Conservation (phyloP, 2,329 filamentous ascomycete genomes). For the Penicillium concentricum region DNA sequence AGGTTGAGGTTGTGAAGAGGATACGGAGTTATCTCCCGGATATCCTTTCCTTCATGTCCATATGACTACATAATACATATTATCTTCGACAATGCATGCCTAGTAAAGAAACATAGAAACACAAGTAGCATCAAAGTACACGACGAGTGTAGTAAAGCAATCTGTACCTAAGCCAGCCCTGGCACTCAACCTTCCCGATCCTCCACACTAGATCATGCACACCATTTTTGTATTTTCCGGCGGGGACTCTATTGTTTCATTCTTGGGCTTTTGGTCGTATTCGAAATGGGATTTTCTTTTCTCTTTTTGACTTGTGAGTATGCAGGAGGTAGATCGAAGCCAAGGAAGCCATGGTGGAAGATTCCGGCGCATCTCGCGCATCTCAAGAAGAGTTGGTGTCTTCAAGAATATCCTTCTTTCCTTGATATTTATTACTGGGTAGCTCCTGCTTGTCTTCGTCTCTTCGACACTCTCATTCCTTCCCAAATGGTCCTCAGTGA, state of each 20-base stretch:
- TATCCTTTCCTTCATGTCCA: not conserved
- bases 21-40: not conserved
- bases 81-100: not conserved
- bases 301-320: not conserved
- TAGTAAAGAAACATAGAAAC: not conserved
- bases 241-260: no score
- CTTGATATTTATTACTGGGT: not conserved
- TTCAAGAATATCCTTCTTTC: not conserved
- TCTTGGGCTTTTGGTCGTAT: not conserved
- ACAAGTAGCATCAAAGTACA: not conserved
- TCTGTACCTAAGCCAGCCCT: not conserved
- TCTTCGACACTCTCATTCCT: not conserved
- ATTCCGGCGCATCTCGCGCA: not conserved
- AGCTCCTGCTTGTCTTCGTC: not conserved
- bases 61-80: not conserved
- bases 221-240: not conserved
- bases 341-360: not conserved
- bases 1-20: not conserved
- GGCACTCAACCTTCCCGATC: not conserved
- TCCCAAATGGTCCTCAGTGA: not conserved
- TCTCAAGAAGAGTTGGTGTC: not conserved
- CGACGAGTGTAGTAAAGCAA: not conserved
- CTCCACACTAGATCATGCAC: not conserved
- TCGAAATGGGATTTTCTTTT: not conserved
- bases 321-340: not conserved